Evolutionary conservation across 225 moss, liverwort and hornwort genomes (phyloP).

Genomic region (Neckera pumila): DNA sequence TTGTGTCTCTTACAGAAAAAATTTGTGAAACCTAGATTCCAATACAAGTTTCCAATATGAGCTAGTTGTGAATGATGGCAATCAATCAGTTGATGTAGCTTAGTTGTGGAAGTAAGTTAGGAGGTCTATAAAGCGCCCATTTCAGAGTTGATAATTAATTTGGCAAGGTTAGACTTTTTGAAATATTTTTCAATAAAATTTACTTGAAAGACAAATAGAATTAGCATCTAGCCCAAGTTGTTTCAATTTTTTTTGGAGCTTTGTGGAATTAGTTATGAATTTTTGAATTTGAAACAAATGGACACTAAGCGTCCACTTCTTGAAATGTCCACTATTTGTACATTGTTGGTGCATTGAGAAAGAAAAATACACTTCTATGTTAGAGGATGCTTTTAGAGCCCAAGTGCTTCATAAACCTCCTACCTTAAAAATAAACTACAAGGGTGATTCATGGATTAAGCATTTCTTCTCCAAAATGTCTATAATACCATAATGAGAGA

Average conservation of each 20-base stretch:
- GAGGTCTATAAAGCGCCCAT: not conserved
- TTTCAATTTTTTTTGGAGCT: not conserved
- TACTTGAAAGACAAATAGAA: not conserved
- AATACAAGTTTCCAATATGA: not conserved
- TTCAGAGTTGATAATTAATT: not conserved
- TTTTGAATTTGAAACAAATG: too few species aligned
- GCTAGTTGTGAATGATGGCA: not conserved
- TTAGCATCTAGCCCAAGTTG: not conserved
- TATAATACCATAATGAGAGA: not conserved
- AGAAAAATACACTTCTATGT: fast-evolving
- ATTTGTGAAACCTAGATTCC: not conserved
- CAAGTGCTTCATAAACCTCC: not conserved
- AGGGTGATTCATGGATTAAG: not conserved
- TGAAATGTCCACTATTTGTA: not conserved
- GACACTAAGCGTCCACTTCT: not conserved
- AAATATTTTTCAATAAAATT: too few species aligned
- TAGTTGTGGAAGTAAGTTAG: not conserved
- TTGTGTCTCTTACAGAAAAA: fast-evolving
- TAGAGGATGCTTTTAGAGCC: not conserved
- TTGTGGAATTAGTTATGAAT: not conserved
- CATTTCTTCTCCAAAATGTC: too few species aligned
- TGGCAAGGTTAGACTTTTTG: not conserved
- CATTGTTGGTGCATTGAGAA: not conserved
- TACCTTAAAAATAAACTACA: not conserved
- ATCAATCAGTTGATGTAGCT: not conserved